A percentile compares a stretch with the other conserved stretches of the same genome.
These are phyloP conservation scores for Hanseniaspora vineae DNA, from an alignment of 805 yeast species.

Conservation along the genomic window DNA sequence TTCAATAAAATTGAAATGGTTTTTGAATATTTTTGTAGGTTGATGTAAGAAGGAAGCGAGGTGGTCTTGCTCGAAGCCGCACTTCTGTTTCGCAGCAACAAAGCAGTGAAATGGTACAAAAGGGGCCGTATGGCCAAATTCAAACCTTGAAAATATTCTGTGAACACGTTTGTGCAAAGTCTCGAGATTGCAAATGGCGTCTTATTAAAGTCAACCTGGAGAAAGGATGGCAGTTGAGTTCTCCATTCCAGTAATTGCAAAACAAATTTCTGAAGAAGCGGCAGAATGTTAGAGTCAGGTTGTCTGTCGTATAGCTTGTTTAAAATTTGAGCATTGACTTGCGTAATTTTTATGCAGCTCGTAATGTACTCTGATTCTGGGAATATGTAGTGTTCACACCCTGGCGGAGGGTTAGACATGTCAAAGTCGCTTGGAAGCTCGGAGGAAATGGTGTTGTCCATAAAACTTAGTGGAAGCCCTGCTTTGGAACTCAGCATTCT, in stretches of 20 bases:
- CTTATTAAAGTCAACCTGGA: constrained; percentile 50
- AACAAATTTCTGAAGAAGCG: constrained; percentile 58
- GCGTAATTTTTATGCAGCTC: constrained; percentile 67
- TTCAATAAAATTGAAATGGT: constrained; percentile 56
- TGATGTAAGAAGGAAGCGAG: constrained; percentile 29
- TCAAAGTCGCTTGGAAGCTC: constrained; percentile 65
- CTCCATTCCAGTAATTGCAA: constrained; percentile 58
- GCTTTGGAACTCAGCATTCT: constrained; percentile 75
- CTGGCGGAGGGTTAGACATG: constrained; percentile 46
- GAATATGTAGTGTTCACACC: constrained; percentile 53
- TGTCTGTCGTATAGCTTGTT: constrained; percentile 61
- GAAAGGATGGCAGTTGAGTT: constrained; percentile 46
- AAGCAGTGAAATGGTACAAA: constrained; percentile 61
- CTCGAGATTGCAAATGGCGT: constrained; percentile 43
- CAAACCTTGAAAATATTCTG: constrained; percentile 74
- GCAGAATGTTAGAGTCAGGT: constrained; percentile 63
- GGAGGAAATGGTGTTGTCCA: constrained; percentile 72
- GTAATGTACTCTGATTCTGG: constrained; percentile 69
- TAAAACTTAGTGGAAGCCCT: constrained; percentile 64
- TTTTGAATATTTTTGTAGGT: constrained; percentile 53
- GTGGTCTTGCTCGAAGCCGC: constrained; percentile 20
- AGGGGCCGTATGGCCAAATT: constrained; percentile 69
- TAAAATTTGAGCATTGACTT: constrained; percentile 61
- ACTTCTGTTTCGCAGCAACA: constrained; percentile 41
- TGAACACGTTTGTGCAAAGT: constrained; percentile 59